Conservation (phyloP, 345 rosid genomes). For the Eucalyptus cloeziana region DNA sequence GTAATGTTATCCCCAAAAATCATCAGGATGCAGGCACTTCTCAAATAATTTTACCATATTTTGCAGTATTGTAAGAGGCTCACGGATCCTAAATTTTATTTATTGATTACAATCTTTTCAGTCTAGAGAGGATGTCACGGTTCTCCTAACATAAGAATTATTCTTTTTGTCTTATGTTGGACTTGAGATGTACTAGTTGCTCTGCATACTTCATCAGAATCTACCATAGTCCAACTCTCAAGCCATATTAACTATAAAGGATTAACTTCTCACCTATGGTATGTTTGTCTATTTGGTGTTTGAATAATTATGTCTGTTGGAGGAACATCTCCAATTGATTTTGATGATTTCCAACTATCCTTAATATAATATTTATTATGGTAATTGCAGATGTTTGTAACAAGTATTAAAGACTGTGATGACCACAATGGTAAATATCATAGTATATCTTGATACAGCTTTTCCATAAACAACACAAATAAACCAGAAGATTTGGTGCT, state of each 20-base stretch:
- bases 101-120: not conserved
- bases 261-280: not conserved
- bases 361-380: no score
- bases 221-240: not conserved
- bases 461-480: no score
- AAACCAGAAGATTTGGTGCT: no score
- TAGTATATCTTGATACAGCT: no score
- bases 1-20: accelerated
- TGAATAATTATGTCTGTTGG: no score
- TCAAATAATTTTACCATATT: not conserved
- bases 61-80: not conserved
- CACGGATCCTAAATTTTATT: not conserved
- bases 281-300: not conserved
- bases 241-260: not conserved
- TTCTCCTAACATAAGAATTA: not conserved
- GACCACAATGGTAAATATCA: no score
- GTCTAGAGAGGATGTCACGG: not conserved
- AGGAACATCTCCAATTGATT: no score
- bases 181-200: not conserved
- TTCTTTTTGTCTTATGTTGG: not conserved
- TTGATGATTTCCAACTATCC: no score
- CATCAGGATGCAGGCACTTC: not conserved
- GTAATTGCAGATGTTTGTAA: no score
- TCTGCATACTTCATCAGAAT: no score
- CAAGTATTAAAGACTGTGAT: no score